A percentile compares a stretch with the other conserved stretches of the same genome.
phyloP scores from a whole-genome alignment of 1,139 yeast species.

The Pichia norvegensis region DNA sequence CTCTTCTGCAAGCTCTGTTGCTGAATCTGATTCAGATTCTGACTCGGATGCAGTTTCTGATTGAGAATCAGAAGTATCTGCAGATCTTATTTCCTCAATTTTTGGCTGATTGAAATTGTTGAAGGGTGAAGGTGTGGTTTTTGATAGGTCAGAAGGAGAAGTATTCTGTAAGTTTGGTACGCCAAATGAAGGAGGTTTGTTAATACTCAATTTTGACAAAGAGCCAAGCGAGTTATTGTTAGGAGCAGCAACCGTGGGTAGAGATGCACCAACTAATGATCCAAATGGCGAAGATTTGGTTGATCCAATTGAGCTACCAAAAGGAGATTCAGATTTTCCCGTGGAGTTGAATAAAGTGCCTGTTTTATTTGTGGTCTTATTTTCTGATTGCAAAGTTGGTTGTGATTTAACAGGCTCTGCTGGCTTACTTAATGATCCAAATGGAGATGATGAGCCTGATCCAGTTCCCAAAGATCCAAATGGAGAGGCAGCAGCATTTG shows the following conservation, averaged over 20 bases:
- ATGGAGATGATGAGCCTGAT: neutral
- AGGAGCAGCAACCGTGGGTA: neutral
- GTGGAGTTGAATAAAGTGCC: too few species aligned
- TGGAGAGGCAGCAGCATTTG: too few species aligned
- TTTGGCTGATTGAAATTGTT: neutral
- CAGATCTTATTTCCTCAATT: neutral
- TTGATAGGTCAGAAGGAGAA: too few species aligned
- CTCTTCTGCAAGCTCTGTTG: neutral
- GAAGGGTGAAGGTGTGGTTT: neutral
- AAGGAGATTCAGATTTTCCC: too few species aligned
- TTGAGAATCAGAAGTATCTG: neutral
- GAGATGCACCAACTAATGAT: neutral
- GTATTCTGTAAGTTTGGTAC: neutral
- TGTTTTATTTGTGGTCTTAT: too few species aligned
- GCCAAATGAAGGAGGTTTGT: neutral
- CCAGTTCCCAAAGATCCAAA: neutral
- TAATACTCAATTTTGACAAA: too few species aligned
- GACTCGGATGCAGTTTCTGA: neutral
- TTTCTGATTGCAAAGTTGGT: slow-evolving; percentile 1
- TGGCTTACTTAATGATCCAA: slow-evolving; percentile 2
- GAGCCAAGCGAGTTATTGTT: neutral
- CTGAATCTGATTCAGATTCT: neutral
- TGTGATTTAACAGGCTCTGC: neutral
- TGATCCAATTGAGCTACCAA: neutral
- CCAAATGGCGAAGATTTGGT: neutral